A percentile compares a stretch with the other conserved stretches of the same genome.
These are phyloP conservation scores for Syncephalastrum racemosum DNA, from an alignment of 371 early-diverging fungal species.

Conservation along the genomic window DNA sequence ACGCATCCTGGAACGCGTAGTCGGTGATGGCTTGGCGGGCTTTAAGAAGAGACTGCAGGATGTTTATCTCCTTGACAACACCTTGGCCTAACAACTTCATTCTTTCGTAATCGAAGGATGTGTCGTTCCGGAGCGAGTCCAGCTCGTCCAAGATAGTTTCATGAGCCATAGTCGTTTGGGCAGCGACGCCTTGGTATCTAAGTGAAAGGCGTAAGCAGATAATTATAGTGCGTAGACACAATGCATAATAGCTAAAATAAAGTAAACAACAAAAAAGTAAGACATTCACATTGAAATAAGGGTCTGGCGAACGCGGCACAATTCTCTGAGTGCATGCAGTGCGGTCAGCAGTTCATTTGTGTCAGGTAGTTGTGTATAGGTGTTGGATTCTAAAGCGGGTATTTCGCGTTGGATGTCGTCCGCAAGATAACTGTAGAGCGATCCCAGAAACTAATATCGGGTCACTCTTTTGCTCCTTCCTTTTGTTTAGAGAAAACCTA, in stretches of 20 bases:
- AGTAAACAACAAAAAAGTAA: too few relatives aligned
- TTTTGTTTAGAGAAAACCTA: conserved; percentile 13
- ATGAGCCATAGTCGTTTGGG: conserved; percentile 11
- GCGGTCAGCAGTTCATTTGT: conserved; percentile 1
- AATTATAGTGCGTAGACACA: background rate
- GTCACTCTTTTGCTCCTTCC: background rate
- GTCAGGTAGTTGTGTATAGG: too few relatives aligned
- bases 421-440: conserved; percentile 33
- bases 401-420: conserved; percentile 37
- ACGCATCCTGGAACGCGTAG: conserved; percentile 59
- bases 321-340: conserved; percentile 26
- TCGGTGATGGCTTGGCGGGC: conserved; percentile 47
- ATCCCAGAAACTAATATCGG: conserved; percentile 23
- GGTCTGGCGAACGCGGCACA: conserved; percentile 32
- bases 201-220: background rate
- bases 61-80: conserved; percentile 46
- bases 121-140: conserved; percentile 5
- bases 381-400: conserved; percentile 3
- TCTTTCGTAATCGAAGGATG: conserved; percentile 9
- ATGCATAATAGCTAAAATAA: background rate
- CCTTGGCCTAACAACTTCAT: conserved; percentile 48
- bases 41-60: conserved; percentile 40
- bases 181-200: conserved; percentile 41
- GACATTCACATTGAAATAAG: conserved; percentile 36
- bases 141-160: conserved; percentile 14